Conservation (phyloP, 805 yeast genomes). For the Saccharomycopsis javanensis region DNA sequence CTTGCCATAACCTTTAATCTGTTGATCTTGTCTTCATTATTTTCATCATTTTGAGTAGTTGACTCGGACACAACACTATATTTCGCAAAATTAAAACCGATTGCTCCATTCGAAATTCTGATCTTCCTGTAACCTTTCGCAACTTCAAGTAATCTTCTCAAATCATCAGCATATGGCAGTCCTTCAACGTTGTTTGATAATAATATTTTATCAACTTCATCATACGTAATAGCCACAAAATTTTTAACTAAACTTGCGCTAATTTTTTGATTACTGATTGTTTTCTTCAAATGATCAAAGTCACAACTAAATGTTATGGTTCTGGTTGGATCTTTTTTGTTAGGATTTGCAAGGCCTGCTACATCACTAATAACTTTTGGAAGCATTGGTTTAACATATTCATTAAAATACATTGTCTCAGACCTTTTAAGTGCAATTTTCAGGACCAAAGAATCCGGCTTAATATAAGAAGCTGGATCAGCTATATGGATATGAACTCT, state of each 20-base stretch:
- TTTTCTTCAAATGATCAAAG: conserved; percentile 23
- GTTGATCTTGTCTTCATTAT: conserved; percentile 5
- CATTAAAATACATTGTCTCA: conserved; percentile 67
- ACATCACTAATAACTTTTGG: conserved; percentile 45
- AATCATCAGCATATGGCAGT: conserved; percentile 24
- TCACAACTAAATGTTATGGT: conserved; percentile 38
- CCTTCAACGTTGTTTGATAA: conserved; percentile 20
- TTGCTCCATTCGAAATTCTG: conserved; percentile 33
- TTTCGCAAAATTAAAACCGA: conserved; percentile 23
- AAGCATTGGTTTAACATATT: conserved; percentile 55
- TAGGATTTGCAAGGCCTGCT: conserved; percentile 42
- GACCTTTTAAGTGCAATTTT: conserved; percentile 52
- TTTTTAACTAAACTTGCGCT: conserved; percentile 34
- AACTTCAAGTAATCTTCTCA: conserved; percentile 29
- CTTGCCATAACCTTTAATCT: not conserved
- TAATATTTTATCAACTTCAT: conserved; percentile 47
- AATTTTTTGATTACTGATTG: conserved; percentile 24
- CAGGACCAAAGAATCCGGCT: conserved; percentile 24
- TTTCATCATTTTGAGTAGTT: conserved; percentile 22
- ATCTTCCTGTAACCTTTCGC: conserved; percentile 24
- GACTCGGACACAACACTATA: conserved; percentile 3
- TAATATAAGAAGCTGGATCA: conserved; percentile 67
- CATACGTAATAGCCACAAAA: conserved; percentile 52
- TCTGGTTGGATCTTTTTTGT: conserved; percentile 29
- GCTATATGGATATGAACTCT: conserved; percentile 69